phyloP scores from a whole-genome alignment of 2,329 filamentous ascomycete species.

The Blastomyces gilchristii region DNA sequence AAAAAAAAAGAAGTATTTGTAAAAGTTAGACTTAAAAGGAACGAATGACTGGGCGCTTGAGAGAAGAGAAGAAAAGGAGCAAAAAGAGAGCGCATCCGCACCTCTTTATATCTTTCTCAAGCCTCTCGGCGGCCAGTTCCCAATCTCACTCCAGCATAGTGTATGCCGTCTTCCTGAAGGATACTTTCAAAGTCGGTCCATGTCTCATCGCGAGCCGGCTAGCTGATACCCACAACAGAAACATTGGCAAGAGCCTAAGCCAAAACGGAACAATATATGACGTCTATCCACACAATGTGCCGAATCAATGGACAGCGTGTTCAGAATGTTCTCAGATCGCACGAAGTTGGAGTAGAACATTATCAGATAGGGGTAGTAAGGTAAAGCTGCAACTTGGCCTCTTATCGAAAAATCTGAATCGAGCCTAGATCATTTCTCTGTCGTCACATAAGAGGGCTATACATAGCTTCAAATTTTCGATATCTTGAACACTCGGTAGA shows the following conservation, averaged over 20 bases:
- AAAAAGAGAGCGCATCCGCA: not conserved
- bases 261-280: constrained; percentile 1
- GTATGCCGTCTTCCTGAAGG: constrained; percentile 1
- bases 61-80: not conserved
- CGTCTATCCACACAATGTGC: not conserved
- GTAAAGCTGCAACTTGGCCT: not conserved
- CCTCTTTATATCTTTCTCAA: constrained; percentile 1
- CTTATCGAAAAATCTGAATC: not conserved
- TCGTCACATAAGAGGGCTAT: not conserved
- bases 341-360: not conserved
- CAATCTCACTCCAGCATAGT: not conserved
- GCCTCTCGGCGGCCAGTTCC: not conserved
- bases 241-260: not conserved
- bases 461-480: not conserved
- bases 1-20: not conserved
- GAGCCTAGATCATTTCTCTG: not conserved
- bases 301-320: not conserved
- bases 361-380: not conserved
- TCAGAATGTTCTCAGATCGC: not conserved
- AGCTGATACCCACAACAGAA: not conserved
- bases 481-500: not conserved
- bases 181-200: not conserved
- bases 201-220: not conserved
- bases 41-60: not conserved
- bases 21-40: not conserved